A percentile compares a stretch with the other conserved stretches of the same genome.
These are phyloP conservation scores for Pythium phragmiticola DNA, from an alignment of 352 stramenopile genomes.

Conservation along the genomic window DNA sequence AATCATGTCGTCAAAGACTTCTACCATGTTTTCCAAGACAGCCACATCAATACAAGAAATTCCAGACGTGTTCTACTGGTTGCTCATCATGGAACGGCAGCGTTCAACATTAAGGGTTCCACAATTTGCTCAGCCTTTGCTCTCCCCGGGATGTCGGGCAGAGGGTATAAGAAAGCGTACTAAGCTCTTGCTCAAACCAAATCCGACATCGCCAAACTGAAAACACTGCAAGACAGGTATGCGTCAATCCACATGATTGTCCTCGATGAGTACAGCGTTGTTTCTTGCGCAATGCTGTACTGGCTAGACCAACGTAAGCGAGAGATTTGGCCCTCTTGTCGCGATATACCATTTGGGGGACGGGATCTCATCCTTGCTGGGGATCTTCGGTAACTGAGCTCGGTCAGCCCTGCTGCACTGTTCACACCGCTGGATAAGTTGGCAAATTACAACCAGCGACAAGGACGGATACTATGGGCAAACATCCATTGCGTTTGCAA, in stretches of 20 bases:
- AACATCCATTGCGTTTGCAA: neutral
- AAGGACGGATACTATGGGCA: neutral
- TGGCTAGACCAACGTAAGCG: neutral
- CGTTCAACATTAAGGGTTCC: neutral
- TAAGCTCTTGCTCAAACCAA: too few species aligned
- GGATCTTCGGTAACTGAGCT: neutral
- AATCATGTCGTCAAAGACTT: slow-evolving; percentile 3
- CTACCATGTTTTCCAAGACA: neutral
- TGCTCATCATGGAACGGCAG: slow-evolving; percentile 4
- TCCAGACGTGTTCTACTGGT: neutral
- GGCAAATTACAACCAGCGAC: neutral
- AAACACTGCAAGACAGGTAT: neutral
- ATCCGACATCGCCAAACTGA: neutral
- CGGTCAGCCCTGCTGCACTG: neutral
- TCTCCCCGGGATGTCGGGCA: too few species aligned
- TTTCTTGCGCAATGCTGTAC: neutral
- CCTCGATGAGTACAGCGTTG: neutral
- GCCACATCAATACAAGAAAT: neutral
- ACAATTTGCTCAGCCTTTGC: neutral
- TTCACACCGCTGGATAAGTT: neutral
- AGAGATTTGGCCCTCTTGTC: neutral
- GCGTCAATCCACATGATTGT: neutral
- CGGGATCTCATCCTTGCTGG: neutral
- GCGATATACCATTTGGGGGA: neutral
- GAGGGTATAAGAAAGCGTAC: too few species aligned